phyloP scores from a whole-genome alignment of 257 asterid genomes.

The Thymus mandschuricus region DNA sequence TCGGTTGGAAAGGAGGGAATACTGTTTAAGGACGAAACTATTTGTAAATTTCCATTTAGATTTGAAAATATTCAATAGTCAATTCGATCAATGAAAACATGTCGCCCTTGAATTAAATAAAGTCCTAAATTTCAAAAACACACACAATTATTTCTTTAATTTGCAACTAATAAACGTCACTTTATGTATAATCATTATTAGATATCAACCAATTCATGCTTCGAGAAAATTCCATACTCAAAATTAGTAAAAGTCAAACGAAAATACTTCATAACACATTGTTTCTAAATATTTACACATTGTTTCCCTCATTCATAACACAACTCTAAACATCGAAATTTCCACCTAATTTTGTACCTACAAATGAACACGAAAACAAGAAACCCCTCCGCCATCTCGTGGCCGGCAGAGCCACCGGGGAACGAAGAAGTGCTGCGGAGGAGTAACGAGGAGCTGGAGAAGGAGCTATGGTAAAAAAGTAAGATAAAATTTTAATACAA shows the following conservation, averaged over 20 bases:
- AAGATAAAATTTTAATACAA: too few species aligned
- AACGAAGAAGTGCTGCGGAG: background rate
- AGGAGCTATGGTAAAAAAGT: background rate
- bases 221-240: background rate
- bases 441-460: slow-evolving; percentile 33
- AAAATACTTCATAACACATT: background rate
- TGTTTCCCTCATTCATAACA: background rate
- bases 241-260: background rate
- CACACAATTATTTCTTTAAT: too few species aligned
- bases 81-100: too few species aligned
- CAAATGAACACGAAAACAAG: background rate
- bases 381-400: background rate
- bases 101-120: too few species aligned
- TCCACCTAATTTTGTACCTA: background rate
- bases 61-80: too few species aligned
- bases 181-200: too few species aligned
- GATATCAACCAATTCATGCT: too few species aligned
- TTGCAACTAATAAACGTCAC: too few species aligned
- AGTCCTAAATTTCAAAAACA: too few species aligned
- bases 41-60: too few species aligned
- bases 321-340: background rate
- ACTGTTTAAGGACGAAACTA: too few species aligned
- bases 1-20: too few species aligned
- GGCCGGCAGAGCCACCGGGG: background rate
- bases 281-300: background rate